Conservation (phyloP, 2,329 filamentous ascomycete genomes). For the Pezicula radicicola region DNA sequence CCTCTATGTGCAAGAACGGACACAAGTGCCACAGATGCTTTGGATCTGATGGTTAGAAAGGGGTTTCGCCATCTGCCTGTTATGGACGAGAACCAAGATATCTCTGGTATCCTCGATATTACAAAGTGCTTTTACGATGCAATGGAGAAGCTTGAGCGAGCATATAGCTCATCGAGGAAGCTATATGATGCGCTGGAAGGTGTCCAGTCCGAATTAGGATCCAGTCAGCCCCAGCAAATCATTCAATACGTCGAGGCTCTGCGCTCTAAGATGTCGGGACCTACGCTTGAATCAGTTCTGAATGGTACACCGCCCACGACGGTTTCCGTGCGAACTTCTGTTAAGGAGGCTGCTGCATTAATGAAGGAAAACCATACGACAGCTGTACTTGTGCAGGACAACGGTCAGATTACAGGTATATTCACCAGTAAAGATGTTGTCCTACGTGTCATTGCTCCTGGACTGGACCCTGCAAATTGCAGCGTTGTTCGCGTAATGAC, state of each 20-base stretch:
- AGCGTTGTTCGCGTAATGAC: conserved; percentile 99
- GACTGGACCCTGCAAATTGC: conserved; percentile 89
- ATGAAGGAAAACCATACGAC: conserved; percentile 99
- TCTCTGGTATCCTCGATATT: conserved; percentile 95
- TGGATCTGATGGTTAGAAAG: conserved; percentile 97
- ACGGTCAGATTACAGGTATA: conserved; percentile 96
- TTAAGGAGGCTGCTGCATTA: conserved; percentile 88
- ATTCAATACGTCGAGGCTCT: conserved; percentile 98
- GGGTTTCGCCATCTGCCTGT: conserved; percentile 96
- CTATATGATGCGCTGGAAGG: conserved; percentile 96
- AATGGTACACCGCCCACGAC: conserved; percentile 91
- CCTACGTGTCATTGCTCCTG: conserved; percentile 93
- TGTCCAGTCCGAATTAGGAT: conserved; percentile 93
- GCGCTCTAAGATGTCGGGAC: conserved; percentile 94
- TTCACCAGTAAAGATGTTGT: conserved; percentile 99
- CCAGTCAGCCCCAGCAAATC: conserved; percentile 95
- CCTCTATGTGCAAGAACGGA: conserved; percentile 95
- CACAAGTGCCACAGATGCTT: conserved; percentile 93
- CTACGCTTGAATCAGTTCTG: conserved; percentile 90
- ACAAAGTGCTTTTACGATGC: conserved; percentile 99
- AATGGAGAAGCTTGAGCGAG: conserved; percentile 98
- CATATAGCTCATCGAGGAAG: conserved; percentile 96
- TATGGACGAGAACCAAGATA: conserved; percentile 99
- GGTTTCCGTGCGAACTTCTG: conserved; percentile 91
- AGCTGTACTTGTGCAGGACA: conserved; percentile 91